Conservation (phyloP, 495 filamentous ascomycete genomes). For the Parathielavia appendiculata region DNA sequence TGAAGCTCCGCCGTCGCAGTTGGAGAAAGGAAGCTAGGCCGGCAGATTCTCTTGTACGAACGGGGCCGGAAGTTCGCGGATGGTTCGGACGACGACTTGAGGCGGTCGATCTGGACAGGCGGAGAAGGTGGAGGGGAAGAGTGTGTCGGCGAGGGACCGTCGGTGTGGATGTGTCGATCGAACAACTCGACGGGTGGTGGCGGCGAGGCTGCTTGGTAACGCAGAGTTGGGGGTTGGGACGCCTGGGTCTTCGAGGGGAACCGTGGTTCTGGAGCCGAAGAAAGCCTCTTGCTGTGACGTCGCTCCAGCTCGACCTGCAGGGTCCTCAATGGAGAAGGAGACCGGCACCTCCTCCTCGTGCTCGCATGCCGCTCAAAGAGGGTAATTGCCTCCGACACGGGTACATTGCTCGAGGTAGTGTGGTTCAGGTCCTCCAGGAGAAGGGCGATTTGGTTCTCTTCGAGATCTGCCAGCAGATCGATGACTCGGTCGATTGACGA, state of each 20-base stretch:
- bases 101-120: slow-evolving; percentile 14
- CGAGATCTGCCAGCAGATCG: slow-evolving; percentile 36
- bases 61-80: slow-evolving; percentile 15
- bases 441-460: slow-evolving; percentile 32
- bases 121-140: slow-evolving; percentile 8
- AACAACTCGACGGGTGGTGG: background rate
- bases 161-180: slow-evolving; percentile 1
- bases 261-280: slow-evolving; percentile 22
- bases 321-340: slow-evolving; percentile 31
- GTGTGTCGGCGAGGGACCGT: slow-evolving; percentile 15
- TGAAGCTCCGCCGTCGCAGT: slow-evolving; percentile 33
- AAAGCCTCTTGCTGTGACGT: slow-evolving; percentile 35
- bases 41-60: slow-evolving; percentile 36
- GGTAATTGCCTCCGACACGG: slow-evolving; percentile 34
- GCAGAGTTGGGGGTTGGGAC: slow-evolving; percentile 1
- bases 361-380: slow-evolving; percentile 28
- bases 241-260: slow-evolving; percentile 13
- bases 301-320: slow-evolving; percentile 33
- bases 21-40: slow-evolving; percentile 31
- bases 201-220: background rate
- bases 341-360: slow-evolving; percentile 23
- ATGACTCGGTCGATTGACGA: slow-evolving; percentile 40
- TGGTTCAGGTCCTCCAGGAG: slow-evolving; percentile 38
- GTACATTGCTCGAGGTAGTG: slow-evolving; percentile 37
- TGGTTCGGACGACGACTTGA: slow-evolving; percentile 15